Conservation (phyloP, 2,329 filamentous ascomycete genomes). For the Botryotinia convoluta region DNA sequence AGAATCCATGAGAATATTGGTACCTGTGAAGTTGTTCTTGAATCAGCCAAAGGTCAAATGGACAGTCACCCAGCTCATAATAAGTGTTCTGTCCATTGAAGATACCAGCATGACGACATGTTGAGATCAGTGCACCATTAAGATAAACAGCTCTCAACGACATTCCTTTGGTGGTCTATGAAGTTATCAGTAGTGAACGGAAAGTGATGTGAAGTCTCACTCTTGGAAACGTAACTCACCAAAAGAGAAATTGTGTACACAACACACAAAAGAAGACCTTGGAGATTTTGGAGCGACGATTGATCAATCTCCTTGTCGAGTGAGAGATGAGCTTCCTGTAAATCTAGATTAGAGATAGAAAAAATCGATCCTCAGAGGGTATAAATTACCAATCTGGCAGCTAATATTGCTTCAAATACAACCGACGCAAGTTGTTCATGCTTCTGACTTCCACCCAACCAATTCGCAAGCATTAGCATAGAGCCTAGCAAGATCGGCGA, state of each 20-base stretch:
- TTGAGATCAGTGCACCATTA: constrained; percentile 6
- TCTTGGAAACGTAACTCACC: background rate
- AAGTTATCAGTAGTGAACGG: background rate
- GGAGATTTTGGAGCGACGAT: constrained; percentile 8
- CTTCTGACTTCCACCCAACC: background rate
- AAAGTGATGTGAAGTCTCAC: too few relatives aligned
- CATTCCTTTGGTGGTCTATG: background rate
- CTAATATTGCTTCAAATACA: constrained; percentile 16
- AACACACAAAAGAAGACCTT: constrained; percentile 9
- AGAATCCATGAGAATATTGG: too few relatives aligned
- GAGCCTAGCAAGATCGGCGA: constrained; percentile 11
- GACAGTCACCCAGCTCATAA: constrained; percentile 14
- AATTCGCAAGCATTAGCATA: constrained; percentile 5
- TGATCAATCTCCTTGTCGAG: constrained; percentile 4
- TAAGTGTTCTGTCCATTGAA: constrained; percentile 17
- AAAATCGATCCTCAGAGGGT: background rate
- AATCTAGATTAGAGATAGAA: background rate
- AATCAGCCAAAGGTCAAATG: constrained; percentile 8
- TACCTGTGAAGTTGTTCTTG: constrained; percentile 16
- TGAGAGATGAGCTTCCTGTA: constrained; percentile 2
- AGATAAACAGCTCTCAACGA: constrained; percentile 8
- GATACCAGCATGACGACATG: constrained; percentile 6
- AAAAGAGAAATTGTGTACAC: constrained; percentile 8
- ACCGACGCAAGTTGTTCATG: constrained; percentile 1
- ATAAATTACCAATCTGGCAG: constrained; percentile 1